Percentiles rank a stretch among this genome's conserved stretches.
These are phyloP conservation scores for Vaccinium corymbosum DNA, from an alignment of 148 eudicot genomes.

Conservation along the genomic window DNA sequence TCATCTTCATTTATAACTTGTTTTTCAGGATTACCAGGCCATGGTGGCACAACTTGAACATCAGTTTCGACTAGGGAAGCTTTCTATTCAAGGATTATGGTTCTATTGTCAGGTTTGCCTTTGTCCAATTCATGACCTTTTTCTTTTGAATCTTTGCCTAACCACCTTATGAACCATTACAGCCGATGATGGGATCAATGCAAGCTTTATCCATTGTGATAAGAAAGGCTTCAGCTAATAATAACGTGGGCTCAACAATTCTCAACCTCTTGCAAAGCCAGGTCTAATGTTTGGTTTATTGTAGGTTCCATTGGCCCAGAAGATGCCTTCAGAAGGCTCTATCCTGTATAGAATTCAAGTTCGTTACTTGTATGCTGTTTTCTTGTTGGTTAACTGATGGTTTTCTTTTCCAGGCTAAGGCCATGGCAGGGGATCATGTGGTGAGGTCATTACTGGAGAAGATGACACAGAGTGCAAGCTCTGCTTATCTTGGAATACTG, in stretches of 20 bases:
- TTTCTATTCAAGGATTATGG: constrained; percentile 96
- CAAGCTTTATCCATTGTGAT: constrained; percentile 77
- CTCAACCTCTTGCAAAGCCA: constrained; percentile 95
- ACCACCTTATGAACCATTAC: constrained; percentile 18
- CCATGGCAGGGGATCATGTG: constrained; percentile 90
- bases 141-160: background rate
- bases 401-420: constrained; percentile 61
- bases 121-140: constrained; percentile 15
- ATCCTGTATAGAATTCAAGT: background rate
- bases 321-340: background rate
- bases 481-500: constrained; percentile 89
- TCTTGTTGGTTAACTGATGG: constrained; percentile 6
- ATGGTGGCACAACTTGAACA: constrained; percentile 99
- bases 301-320: background rate
- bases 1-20: background rate
- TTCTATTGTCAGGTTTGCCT: constrained; percentile 87
- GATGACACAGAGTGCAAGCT: constrained; percentile 80
- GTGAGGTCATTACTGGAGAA: constrained; percentile 89
- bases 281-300: constrained; percentile 34
- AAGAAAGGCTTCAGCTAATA: constrained; percentile 60
- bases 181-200: constrained; percentile 97
- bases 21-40: constrained; percentile 87
- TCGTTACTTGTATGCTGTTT: background rate
- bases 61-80: constrained; percentile 81
- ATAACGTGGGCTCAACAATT: constrained; percentile 70